A percentile compares a stretch with the other conserved stretches of the same genome.
Conservation (phyloP, 1,284 basidiomycete species). For the Marasmius tenuissimus region DNA sequence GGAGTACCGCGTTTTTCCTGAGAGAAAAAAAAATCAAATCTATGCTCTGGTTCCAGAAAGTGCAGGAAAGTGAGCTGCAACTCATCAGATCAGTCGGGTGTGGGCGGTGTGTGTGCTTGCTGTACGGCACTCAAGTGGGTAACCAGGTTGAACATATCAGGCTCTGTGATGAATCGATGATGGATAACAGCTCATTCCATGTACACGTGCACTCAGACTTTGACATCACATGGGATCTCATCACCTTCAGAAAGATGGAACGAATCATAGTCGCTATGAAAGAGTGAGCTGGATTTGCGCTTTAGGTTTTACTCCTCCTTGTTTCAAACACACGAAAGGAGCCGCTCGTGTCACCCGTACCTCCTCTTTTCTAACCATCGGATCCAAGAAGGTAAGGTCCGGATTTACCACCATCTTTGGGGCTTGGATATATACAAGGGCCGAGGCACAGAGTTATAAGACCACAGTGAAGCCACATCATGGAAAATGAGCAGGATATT, state of each 20-base stretch:
- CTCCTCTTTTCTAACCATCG: not conserved
- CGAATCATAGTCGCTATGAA: constrained; percentile 32
- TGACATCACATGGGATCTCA: constrained; percentile 27
- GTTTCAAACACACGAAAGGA: not conserved
- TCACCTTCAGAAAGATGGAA: constrained; percentile 28
- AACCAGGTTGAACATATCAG: constrained; percentile 7
- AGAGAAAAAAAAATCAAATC: not conserved
- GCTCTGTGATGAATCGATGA: not conserved
- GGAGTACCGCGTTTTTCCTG: not conserved
- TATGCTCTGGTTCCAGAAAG: constrained; percentile 15
- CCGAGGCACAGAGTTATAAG: not conserved
- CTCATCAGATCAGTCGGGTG: constrained; percentile 23
- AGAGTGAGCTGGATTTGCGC: constrained; percentile 35
- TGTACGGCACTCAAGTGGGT: constrained; percentile 29
- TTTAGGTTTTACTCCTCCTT: not conserved
- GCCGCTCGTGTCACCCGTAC: not conserved
- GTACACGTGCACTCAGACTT: constrained; percentile 7
- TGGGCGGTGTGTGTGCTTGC: constrained; percentile 28
- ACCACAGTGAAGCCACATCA: not conserved
- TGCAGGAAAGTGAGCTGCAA: constrained; percentile 37
- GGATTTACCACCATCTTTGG: not conserved
- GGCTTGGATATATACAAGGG: not conserved
- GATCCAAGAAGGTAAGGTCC: not conserved
- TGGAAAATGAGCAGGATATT: too few species aligned
- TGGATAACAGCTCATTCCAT: not conserved